phyloP scores from a whole-genome alignment of 176 grass and related monocot genomes.

The Poa annua region DNA sequence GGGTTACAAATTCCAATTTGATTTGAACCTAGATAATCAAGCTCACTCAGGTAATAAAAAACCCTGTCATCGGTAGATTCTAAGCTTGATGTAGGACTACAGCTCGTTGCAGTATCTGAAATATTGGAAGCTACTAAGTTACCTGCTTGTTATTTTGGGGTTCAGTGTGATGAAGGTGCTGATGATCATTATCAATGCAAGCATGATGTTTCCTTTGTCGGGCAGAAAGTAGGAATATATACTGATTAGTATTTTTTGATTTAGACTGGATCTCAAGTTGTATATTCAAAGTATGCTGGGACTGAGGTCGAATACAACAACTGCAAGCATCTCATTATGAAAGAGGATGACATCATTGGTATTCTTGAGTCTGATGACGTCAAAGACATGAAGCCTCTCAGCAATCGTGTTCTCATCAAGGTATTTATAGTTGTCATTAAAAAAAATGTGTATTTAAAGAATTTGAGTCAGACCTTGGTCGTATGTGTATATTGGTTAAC shows the following conservation, averaged over 20 bases:
- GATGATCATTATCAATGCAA: constrained; percentile 14
- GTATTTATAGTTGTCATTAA: constrained; percentile 34
- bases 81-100: not conserved
- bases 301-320: constrained; percentile 84
- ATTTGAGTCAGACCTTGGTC: not conserved
- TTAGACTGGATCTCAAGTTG: constrained; percentile 66
- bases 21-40: not conserved
- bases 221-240: not conserved
- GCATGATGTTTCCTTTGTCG: not conserved
- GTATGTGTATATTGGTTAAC: not conserved
- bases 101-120: not conserved
- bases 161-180: not conserved
- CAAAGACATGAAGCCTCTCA: constrained; percentile 88
- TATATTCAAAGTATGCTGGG: constrained; percentile 85
- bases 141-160: not conserved
- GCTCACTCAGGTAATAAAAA: not conserved
- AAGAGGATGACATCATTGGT: constrained; percentile 90
- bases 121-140: not conserved
- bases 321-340: constrained; percentile 76
- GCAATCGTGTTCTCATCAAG: constrained; percentile 82
- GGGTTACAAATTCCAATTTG: not conserved
- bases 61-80: not conserved
- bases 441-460: not conserved
- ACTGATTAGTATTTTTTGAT: constrained; percentile 22
- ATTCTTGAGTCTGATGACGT: constrained; percentile 72